Evolutionary conservation across 371 early-diverging fungal species (phyloP).

Genomic region (Zychaea mexicana): DNA sequence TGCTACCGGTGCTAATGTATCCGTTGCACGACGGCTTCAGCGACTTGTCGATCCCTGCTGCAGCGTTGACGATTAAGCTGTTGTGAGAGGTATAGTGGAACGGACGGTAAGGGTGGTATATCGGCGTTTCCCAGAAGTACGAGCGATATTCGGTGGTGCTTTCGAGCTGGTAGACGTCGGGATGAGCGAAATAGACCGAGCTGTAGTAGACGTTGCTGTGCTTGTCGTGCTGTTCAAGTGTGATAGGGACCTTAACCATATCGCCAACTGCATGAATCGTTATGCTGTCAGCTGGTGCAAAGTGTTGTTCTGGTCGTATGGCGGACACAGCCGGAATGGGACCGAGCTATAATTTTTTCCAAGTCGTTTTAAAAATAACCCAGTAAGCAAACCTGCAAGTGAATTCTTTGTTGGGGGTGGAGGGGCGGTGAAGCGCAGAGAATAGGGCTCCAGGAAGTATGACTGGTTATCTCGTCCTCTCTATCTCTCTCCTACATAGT

Average conservation of each 20-base stretch:
- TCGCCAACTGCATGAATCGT: conserved; percentile 28
- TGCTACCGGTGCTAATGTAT: conserved; percentile 11
- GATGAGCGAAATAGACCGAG: conserved; percentile 23
- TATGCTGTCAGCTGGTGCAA: conserved; percentile 37
- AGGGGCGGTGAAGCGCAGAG: neutral
- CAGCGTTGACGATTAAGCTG: conserved; percentile 11
- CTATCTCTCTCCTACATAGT: no score
- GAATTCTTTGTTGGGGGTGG: neutral
- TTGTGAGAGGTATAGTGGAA: conserved; percentile 32
- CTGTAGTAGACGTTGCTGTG: conserved; percentile 34
- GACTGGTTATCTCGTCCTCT: no score
- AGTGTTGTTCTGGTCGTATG: conserved; percentile 25
- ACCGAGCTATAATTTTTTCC: conserved; percentile 30
- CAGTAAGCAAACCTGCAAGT: neutral
- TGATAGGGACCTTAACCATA: conserved; percentile 19
- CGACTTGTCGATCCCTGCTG: neutral
- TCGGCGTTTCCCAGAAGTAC: conserved; percentile 44
- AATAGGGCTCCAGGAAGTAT: neutral
- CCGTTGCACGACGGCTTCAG: conserved; percentile 8
- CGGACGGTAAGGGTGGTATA: conserved; percentile 30
- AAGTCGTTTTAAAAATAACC: neutral
- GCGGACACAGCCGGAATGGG: conserved; percentile 38
- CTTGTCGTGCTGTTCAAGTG: conserved; percentile 24
- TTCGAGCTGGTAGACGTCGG: conserved; percentile 22
- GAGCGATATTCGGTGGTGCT: conserved; percentile 39